These are phyloP conservation scores for Phytophthora constricta DNA, from an alignment of 352 stramenopile genomes.

Conservation along the genomic window DNA sequence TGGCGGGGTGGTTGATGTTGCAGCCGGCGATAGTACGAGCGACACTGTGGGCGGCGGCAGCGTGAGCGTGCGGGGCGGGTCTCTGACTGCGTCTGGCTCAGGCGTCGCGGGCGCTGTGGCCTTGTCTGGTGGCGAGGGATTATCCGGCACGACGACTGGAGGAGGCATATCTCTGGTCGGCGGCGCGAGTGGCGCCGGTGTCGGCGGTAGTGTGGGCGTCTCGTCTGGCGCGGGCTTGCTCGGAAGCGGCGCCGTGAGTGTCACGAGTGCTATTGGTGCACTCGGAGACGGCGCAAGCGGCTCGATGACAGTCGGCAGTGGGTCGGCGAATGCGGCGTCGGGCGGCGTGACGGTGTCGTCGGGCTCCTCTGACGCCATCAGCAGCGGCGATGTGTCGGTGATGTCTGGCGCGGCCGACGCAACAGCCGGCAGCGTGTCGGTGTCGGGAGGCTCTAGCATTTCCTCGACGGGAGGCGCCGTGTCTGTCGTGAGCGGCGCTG, in stretches of 20 bases:
- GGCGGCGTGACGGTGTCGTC: neutral
- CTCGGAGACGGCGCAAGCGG: neutral
- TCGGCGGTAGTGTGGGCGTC: neutral
- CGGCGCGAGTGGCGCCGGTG: neutral
- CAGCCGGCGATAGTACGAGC: conserved; percentile 9
- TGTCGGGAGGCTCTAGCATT: conserved; percentile 2
- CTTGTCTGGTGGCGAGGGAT: conserved; percentile 8
- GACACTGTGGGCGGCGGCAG: neutral
- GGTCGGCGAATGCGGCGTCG: neutral
- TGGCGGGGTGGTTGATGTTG: neutral
- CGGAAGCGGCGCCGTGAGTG: neutral
- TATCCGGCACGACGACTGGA: conserved; percentile 1
- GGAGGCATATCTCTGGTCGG: conserved; percentile 7
- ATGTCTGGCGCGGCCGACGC: neutral
- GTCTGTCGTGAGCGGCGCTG: conserved; percentile 14
- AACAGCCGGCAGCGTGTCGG: neutral
- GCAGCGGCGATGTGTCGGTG: neutral
- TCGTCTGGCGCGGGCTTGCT: neutral
- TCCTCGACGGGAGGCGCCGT: conserved; percentile 1
- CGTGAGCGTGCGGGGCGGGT: conserved; percentile 11
- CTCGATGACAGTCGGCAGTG: neutral
- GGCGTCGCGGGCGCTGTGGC: conserved; percentile 2
- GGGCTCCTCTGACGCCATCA: neutral
- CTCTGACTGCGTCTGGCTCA: conserved; percentile 4
- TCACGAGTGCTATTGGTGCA: neutral